A percentile compares a stretch with the other conserved stretches of the same genome.
These are phyloP conservation scores for Lindgomyces ingoldianus DNA, from an alignment of 495 filamentous ascomycete genomes.

Conservation along the genomic window DNA sequence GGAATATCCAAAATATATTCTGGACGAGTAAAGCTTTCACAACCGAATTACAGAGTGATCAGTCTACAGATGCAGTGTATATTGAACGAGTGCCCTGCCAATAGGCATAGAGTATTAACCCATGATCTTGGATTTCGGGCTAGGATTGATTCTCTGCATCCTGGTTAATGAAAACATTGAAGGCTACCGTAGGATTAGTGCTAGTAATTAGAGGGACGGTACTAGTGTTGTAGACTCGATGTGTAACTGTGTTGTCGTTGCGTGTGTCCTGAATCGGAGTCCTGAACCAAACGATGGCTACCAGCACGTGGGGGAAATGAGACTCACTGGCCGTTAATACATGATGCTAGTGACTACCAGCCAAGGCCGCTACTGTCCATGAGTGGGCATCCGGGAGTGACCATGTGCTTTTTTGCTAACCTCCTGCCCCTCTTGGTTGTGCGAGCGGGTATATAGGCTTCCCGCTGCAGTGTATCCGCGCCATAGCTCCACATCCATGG, in stretches of 20 bases:
- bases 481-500: neutral
- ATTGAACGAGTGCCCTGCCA: neutral
- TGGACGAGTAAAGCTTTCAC: neutral
- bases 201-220: neutral
- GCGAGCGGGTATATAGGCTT: too few relatives aligned
- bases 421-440: too few relatives aligned
- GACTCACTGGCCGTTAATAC: neutral
- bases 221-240: neutral
- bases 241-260: neutral
- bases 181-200: neutral
- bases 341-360: neutral
- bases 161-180: neutral
- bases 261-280: neutral
- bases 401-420: neutral
- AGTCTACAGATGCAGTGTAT: neutral
- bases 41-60: neutral
- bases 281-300: neutral
- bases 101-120: neutral
- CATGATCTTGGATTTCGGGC: neutral
- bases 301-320: neutral
- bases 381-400: neutral
- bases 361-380: neutral
- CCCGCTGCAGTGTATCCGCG: neutral
- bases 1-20: neutral
- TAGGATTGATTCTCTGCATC: neutral